A percentile compares a stretch with the other conserved stretches of the same genome.
Conservation (phyloP, 805 yeast species). For the Lipomyces yamanashiensis region DNA sequence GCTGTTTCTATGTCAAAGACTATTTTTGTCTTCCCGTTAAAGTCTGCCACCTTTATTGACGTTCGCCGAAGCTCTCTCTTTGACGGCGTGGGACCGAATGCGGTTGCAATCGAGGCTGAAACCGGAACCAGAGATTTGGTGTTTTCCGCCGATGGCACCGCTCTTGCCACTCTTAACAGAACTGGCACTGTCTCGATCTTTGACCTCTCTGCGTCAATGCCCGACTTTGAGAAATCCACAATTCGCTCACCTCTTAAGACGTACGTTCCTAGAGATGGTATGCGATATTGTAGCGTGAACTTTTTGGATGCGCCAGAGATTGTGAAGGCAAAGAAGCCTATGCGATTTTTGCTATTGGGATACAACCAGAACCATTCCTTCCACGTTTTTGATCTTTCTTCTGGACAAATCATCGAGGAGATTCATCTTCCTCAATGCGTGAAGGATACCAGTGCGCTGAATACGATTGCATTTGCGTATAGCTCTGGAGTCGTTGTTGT, state of each 20-base stretch:
- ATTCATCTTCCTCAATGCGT: constrained; percentile 22
- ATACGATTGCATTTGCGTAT: constrained; percentile 12
- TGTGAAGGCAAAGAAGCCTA: constrained; percentile 22
- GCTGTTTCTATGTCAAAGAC: constrained; percentile 28
- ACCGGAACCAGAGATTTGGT: constrained; percentile 22
- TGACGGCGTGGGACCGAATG: constrained; percentile 21
- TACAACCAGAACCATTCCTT: constrained; percentile 34
- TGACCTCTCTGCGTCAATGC: constrained; percentile 22
- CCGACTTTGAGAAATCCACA: constrained; percentile 29
- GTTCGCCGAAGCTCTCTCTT: constrained; percentile 22
- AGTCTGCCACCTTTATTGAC: constrained; percentile 24
- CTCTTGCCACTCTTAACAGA: constrained; percentile 16
- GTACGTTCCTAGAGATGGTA: constrained; percentile 25
- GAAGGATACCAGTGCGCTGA: constrained; percentile 8
- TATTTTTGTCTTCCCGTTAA: constrained; percentile 27
- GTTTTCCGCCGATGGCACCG: constrained; percentile 33
- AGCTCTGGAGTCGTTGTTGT: constrained; percentile 26
- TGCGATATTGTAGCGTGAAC: constrained; percentile 20
- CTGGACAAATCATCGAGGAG: constrained; percentile 25
- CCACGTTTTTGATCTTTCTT: constrained; percentile 29
- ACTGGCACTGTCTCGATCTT: constrained; percentile 21
- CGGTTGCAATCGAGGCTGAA: constrained; percentile 24
- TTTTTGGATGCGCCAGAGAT: constrained; percentile 29
- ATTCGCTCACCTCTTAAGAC: constrained; percentile 17
- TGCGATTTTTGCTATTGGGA: constrained; percentile 32